Conservation (phyloP, 495 filamentous ascomycete genomes). For the Penicillium nucicola region DNA sequence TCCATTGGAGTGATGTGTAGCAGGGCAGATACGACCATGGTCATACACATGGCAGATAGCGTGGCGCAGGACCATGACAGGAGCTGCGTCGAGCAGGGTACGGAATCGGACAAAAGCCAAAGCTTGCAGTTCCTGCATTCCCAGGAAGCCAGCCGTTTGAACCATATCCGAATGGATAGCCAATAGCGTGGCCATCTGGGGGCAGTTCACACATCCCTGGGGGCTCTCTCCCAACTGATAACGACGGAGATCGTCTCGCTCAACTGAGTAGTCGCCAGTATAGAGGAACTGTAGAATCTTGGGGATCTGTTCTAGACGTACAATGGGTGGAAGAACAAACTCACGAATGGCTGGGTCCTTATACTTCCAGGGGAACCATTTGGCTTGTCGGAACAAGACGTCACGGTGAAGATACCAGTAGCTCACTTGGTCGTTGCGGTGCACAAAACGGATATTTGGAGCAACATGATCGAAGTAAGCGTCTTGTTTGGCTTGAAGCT, state of each 20-base stretch:
- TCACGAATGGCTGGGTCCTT: no score
- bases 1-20: background rate
- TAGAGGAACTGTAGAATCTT: conserved; percentile 4
- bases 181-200: background rate
- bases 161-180: background rate
- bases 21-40: background rate
- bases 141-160: background rate
- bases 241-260: background rate
- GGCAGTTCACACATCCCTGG: background rate
- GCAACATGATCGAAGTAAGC: background rate
- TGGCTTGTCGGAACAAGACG: background rate
- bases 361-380: background rate
- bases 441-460: background rate
- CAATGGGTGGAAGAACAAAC: background rate
- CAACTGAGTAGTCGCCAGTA: conserved; percentile 3
- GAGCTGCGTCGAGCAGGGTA: background rate
- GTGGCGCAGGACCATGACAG: background rate
- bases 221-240: background rate
- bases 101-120: conserved; percentile 4
- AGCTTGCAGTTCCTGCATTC: conserved; percentile 3
- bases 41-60: background rate
- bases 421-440: background rate
- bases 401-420: background rate
- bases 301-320: background rate
- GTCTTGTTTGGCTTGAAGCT: background rate